Evolutionary conservation across 495 filamentous ascomycete genomes (phyloP).

Genomic region (Poronia punctata): DNA sequence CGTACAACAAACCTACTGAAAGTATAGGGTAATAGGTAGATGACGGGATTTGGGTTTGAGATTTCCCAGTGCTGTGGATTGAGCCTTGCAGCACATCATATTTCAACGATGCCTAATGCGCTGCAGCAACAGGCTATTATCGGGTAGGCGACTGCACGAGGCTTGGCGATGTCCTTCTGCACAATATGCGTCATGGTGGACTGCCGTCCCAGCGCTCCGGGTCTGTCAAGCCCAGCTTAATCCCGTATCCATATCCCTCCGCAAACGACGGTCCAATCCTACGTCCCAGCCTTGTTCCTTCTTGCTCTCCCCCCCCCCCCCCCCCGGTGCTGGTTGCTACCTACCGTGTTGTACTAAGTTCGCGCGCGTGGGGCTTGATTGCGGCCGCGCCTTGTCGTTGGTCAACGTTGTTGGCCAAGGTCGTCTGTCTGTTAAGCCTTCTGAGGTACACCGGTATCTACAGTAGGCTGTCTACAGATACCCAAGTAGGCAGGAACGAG

Average conservation of each 20-base stretch:
- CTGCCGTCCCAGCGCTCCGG: conserved; percentile 12
- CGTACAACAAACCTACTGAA: too few species aligned
- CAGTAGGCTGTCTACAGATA: too few species aligned
- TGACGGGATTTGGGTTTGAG: too few species aligned
- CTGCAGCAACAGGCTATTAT: conserved; percentile 10
- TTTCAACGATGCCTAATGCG: conserved; percentile 8
- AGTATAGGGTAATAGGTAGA: too few species aligned
- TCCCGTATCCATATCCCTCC: conserved; percentile 11
- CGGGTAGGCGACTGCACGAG: conserved; percentile 12
- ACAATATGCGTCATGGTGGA: conserved; percentile 26
- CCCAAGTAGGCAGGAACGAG: too few species aligned
- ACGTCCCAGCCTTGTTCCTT: conserved; percentile 1
- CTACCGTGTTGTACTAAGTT: too few species aligned
- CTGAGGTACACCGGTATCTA: too few species aligned
- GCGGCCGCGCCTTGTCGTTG: too few species aligned
- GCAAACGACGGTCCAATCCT: conserved; percentile 18
- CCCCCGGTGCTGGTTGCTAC: background rate
- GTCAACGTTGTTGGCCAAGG: too few species aligned
- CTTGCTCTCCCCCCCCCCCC: background rate
- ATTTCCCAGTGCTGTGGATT: conserved; percentile 7
- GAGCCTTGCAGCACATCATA: conserved; percentile 10
- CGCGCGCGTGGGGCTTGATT: too few species aligned
- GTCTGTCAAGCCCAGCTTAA: conserved; percentile 8
- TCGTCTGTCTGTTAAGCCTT: too few species aligned
- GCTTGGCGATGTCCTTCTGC: conserved; percentile 17